Percentiles rank a stretch among this genome's conserved stretches.
Evolutionary conservation across 2,329 filamentous ascomycete genomes (phyloP).

Genomic region (Hypomyces perniciosus): DNA sequence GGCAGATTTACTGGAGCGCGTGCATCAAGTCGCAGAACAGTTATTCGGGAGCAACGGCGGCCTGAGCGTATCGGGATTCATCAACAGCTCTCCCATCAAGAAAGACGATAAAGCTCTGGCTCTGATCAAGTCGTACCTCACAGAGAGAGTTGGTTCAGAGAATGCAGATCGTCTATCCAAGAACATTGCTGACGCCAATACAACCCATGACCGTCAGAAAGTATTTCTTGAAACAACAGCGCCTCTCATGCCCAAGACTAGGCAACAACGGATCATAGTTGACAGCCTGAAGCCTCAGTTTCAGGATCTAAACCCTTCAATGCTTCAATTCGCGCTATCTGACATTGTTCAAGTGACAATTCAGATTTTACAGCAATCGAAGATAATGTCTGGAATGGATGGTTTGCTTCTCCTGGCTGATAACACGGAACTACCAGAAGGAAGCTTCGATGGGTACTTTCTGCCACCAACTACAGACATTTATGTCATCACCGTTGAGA

Average conservation of each 20-base stretch:
- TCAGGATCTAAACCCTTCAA: not conserved
- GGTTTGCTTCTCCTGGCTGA: not conserved
- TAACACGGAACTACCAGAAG: not conserved
- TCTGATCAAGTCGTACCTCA: not conserved
- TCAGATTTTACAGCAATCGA: not conserved
- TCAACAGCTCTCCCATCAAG: not conserved
- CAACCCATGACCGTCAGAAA: not conserved
- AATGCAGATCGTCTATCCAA: not conserved
- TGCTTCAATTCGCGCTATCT: not conserved
- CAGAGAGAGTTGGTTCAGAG: not conserved
- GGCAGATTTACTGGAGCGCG: not conserved
- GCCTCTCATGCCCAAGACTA: not conserved
- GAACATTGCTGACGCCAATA: not conserved
- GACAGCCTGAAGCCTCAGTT: not conserved
- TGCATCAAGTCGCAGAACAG: not conserved
- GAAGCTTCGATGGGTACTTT: not conserved
- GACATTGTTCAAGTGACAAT: not conserved
- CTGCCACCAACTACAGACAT: not conserved
- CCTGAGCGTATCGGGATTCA: not conserved
- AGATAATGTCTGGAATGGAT: not conserved
- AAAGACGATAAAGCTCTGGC: not conserved
- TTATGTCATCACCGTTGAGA: not conserved
- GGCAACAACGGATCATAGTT: not conserved
- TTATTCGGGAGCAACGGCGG: not conserved
- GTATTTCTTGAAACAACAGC: not conserved